Percentiles rank a stretch among this genome's conserved stretches.
Conservation (phyloP, 345 rosid species). For the Lenwebbia sp. region DNA sequence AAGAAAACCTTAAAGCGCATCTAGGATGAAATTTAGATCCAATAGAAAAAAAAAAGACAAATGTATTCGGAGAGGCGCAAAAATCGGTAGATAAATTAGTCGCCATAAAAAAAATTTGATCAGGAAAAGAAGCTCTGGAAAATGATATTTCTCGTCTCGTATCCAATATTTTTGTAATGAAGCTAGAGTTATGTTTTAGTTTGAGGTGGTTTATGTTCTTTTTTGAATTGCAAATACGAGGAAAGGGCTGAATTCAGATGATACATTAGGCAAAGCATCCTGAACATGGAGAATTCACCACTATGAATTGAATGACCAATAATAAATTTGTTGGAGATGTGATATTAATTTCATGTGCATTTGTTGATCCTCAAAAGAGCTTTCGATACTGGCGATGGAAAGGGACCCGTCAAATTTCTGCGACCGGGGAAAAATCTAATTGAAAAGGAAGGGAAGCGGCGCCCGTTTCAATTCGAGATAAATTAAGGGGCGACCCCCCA, state of each 20-base stretch:
- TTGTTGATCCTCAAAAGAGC: no score
- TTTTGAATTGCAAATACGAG: no score
- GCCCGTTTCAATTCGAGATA: no score
- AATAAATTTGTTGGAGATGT: not conserved
- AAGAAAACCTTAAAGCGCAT: no score
- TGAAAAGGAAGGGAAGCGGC: no score
- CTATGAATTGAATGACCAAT: not conserved
- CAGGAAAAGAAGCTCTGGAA: accelerated
- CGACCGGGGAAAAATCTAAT: no score
- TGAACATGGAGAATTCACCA: not conserved
- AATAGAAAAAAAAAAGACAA: not conserved
- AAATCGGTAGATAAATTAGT: not conserved
- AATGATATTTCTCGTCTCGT: not conserved
- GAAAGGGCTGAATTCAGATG: accelerated
- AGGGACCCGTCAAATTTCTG: no score
- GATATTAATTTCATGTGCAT: not conserved
- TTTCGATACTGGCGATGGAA: no score
- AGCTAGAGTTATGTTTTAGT: not conserved
- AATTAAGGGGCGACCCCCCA: not conserved
- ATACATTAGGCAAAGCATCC: not conserved
- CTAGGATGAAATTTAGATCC: accelerated
- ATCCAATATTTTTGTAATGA: not conserved
- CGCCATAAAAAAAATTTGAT: not conserved
- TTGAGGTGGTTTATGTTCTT: not conserved
- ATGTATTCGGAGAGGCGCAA: accelerated